These are phyloP conservation scores for Sugiyamaella americana DNA, from an alignment of 805 yeast genomes.

Conservation along the genomic window DNA sequence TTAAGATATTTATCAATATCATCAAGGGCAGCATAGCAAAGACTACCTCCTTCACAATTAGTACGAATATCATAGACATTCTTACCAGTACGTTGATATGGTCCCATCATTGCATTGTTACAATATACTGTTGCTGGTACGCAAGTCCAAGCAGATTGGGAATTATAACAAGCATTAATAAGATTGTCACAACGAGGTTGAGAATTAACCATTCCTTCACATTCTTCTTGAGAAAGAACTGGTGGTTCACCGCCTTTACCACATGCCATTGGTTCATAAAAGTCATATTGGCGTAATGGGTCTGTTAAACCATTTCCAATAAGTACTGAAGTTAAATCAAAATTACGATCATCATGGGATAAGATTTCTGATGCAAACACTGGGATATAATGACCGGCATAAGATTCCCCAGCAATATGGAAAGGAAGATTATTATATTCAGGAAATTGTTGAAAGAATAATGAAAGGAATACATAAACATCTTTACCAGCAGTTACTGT, in stretches of 20 bases:
- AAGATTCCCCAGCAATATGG: slow-evolving; percentile 93
- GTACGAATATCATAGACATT: slow-evolving; percentile 88
- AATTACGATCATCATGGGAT: slow-evolving; percentile 51
- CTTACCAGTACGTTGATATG: slow-evolving; percentile 77
- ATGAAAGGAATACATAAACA: slow-evolving; percentile 77
- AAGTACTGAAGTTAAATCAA: slow-evolving; percentile 70
- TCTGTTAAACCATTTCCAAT: slow-evolving; percentile 96
- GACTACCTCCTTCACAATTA: slow-evolving; percentile 57
- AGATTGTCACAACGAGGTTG: slow-evolving; percentile 74
- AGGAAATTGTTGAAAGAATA: slow-evolving; percentile 85
- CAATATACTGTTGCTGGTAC: slow-evolving; percentile 90
- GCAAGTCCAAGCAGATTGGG: slow-evolving; percentile 75
- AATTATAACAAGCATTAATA: slow-evolving; percentile 70
- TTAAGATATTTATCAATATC: slow-evolving; percentile 77
- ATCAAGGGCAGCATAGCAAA: slow-evolving; percentile 77
- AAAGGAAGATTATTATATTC: slow-evolving; percentile 65
- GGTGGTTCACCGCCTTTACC: slow-evolving; percentile 80
- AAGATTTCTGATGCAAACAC: slow-evolving; percentile 59
- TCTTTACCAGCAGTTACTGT: slow-evolving; percentile 86
- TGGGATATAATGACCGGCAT: slow-evolving; percentile 95
- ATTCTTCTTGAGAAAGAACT: slow-evolving; percentile 70
- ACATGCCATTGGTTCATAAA: slow-evolving; percentile 92
- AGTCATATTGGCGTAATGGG: slow-evolving; percentile 70
- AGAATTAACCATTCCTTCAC: slow-evolving; percentile 59
- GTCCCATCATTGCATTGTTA: slow-evolving; percentile 73